Evolutionary conservation across 148 eudicot species (phyloP), one percentile per base, ranked within the genome.

Genomic region (Silene conica): DNA sequence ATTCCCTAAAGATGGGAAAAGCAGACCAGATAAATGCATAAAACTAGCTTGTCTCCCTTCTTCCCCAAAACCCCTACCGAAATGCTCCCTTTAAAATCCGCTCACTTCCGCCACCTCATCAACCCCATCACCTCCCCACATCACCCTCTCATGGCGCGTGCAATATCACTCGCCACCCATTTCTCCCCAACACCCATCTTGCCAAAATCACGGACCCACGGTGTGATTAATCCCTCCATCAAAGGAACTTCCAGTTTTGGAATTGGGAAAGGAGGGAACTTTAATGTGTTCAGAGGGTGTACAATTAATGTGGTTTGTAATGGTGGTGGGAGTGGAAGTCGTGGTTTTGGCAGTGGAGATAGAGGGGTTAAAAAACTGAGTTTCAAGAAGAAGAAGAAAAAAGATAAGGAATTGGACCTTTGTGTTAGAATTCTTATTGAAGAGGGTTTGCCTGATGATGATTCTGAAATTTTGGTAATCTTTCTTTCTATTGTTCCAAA

Each of bases 391-490:
- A 21, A 48, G 54, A 82, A 71, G 70, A 81, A 69, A 31, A 88
- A 83, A 64, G 81, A 38, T 73, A 88, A 79, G 83, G 97, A 92
- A 25, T 84, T 92, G 66, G 90, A 92, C 80, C 87, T 92, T 15
- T 77, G 70, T 82, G 96, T 90, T 21, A 80, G 83, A 60, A 87
- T 92, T 78, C 85, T 89, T 59, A 83, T 92, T 56, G 97, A 92
- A 69, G 89, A 92, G 59, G 90, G 88, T 31, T 86, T 90, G 82
- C 97, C 96, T 26, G 84, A 92, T 78, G 97, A 92, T 77, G 54
- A 48, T 14, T 78, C 90, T 77, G 93, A 92, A 73, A 78, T 89
- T 79, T 64, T 85, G 93, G 97, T 92, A 80, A 10, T 5, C 62
- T 8, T 13, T 52, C 4, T 38, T 59, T 25, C 21, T 46, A 1